Evolutionary conservation across 2,329 filamentous ascomycete species (phyloP).

Genomic region (Apiospora aurea): DNA sequence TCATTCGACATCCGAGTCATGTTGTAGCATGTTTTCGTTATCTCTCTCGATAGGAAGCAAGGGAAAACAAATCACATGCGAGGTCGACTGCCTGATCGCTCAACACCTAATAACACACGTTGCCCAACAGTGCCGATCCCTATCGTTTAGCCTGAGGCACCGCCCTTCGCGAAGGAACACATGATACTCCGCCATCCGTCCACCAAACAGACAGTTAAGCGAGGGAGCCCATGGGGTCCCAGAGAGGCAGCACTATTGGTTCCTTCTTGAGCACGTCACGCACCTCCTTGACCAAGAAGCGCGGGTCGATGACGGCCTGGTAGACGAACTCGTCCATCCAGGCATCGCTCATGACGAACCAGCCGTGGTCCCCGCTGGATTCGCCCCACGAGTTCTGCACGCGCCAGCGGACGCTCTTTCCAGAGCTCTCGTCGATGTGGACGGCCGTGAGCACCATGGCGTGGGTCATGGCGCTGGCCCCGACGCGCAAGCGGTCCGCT

Average conservation of each 20-base stretch:
- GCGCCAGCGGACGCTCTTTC: conserved; percentile 76
- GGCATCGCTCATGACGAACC: conserved; percentile 87
- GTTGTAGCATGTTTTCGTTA: neutral
- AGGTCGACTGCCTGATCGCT: neutral
- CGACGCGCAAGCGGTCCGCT: conserved; percentile 73
- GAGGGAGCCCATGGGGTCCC: conserved; percentile 82
- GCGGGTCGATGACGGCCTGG: conserved; percentile 83
- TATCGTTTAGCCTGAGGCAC: neutral
- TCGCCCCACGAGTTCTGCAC: conserved; percentile 89
- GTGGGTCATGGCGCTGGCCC: conserved; percentile 87
- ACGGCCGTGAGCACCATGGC: conserved; percentile 91
- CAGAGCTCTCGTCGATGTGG: conserved; percentile 70
- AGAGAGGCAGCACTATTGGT: conserved; percentile 74
- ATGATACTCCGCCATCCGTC: neutral
- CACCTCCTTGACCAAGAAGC: conserved; percentile 69
- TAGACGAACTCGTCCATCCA: conserved; percentile 86
- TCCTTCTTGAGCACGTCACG: conserved; percentile 74
- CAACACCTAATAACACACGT: neutral
- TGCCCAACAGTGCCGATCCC: neutral
- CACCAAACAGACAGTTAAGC: conserved; percentile 53
- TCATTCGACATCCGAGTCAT: neutral
- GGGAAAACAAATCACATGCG: neutral
- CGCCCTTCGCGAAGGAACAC: neutral
- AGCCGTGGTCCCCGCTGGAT: conserved; percentile 74
- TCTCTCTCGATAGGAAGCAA: neutral